These are phyloP conservation scores for Narthecium ossifragum DNA, from an alignment of 106 monocot species.

Conservation along the genomic window DNA sequence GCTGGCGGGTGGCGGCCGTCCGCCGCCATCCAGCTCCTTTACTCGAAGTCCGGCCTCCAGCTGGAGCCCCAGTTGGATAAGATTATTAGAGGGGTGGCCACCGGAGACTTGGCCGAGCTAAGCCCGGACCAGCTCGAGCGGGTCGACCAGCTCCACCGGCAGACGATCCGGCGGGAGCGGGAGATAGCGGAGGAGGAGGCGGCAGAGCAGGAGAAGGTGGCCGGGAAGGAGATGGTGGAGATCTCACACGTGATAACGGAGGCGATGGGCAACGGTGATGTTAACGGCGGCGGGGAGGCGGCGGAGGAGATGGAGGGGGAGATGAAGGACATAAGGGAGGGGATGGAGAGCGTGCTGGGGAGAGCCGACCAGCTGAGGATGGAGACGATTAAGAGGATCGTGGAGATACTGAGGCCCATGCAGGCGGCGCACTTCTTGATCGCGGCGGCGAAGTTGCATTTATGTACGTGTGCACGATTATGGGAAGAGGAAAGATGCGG, in stretches of 20 bases:
- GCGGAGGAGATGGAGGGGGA: slow-evolving; percentile 21
- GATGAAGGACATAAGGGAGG: slow-evolving; percentile 29
- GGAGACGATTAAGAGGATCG: slow-evolving; percentile 36
- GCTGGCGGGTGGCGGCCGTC: slow-evolving; percentile 71
- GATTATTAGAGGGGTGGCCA: slow-evolving; percentile 18
- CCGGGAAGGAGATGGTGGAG: slow-evolving; percentile 34
- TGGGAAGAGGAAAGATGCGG: slow-evolving; percentile 43
- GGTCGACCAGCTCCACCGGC: slow-evolving; percentile 29
- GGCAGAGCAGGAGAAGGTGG: slow-evolving; percentile 33
- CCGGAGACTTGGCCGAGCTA: slow-evolving; percentile 27
- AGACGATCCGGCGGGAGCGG: slow-evolving; percentile 22
- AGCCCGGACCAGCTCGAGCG: slow-evolving; percentile 20
- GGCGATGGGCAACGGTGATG: not conserved
- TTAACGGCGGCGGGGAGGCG: not conserved
- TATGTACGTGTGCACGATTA: slow-evolving; percentile 50
- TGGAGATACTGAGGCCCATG: slow-evolving; percentile 32
- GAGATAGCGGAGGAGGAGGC: slow-evolving; percentile 35
- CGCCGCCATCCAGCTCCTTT: slow-evolving; percentile 52
- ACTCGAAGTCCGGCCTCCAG: slow-evolving; percentile 65
- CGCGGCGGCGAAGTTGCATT: slow-evolving; percentile 55
- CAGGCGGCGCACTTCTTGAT: slow-evolving; percentile 67
- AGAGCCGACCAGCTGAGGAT: slow-evolving; percentile 41
- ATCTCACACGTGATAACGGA: slow-evolving; percentile 15
- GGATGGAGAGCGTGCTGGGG: slow-evolving; percentile 33
- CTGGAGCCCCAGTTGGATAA: slow-evolving; percentile 27